Evolutionary conservation across 2,329 filamentous ascomycete genomes (phyloP).

Genomic region (Colletotrichum salicis): DNA sequence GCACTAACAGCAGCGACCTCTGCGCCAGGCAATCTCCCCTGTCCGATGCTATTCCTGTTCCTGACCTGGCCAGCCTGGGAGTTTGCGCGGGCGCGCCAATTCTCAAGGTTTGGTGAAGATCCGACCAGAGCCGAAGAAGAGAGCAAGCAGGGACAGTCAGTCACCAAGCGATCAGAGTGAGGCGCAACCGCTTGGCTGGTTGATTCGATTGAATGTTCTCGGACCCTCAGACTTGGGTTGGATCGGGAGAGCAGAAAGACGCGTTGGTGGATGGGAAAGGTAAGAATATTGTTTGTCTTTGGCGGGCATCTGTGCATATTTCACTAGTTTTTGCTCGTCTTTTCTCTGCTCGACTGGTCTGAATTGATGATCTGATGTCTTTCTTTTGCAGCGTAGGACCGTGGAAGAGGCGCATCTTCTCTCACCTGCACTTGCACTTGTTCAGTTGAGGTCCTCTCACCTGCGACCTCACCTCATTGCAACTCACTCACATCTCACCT

Average conservation of each 20-base stretch:
- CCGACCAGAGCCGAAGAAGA: background rate
- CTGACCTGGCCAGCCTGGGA: background rate
- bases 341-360: background rate
- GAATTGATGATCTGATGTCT: background rate
- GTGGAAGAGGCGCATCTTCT: background rate
- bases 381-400: background rate
- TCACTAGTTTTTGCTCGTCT: background rate
- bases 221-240: background rate
- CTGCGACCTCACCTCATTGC: background rate
- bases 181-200: background rate
- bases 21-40: slow-evolving; percentile 13
- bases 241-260: background rate
- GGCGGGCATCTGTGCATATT: background rate
- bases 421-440: background rate
- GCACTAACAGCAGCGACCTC: slow-evolving; percentile 18
- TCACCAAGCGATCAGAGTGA: background rate
- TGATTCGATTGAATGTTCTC: background rate
- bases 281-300: background rate
- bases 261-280: background rate
- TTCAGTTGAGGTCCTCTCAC: background rate
- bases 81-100: background rate
- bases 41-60: slow-evolving; percentile 23
- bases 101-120: background rate
- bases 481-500: background rate
- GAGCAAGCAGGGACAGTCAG: background rate